phyloP scores from a whole-genome alignment of 768 basidiomycete genomes.

The Baorangia bicolor region DNA sequence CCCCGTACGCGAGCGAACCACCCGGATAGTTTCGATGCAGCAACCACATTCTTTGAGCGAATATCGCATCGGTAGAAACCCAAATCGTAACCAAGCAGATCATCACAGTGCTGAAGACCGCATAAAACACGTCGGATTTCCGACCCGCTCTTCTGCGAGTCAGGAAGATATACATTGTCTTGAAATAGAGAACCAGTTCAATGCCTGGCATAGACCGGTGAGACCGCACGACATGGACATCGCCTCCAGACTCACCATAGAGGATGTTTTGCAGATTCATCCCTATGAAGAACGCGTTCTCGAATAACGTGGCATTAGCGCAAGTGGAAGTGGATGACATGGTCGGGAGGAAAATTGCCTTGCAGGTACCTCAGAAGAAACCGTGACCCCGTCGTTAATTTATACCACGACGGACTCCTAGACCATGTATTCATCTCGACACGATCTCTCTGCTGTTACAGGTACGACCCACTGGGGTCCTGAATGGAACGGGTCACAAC shows the following conservation, averaged over 20 bases:
- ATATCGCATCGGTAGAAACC: constrained; percentile 13
- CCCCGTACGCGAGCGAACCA: constrained; percentile 31
- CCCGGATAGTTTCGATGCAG: constrained; percentile 32
- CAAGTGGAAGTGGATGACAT: background rate
- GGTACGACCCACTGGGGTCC: no score
- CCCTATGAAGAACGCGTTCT: constrained; percentile 13
- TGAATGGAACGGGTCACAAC: no score
- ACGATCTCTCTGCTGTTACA: no score
- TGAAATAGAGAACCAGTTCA: constrained; percentile 17
- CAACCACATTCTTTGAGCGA: constrained; percentile 35
- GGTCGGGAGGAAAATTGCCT: background rate
- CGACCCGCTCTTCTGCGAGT: background rate
- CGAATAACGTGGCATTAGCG: background rate
- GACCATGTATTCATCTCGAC: no score
- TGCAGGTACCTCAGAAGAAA: no score
- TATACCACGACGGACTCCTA: no score
- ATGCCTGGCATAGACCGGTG: constrained; percentile 6
- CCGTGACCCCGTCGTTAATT: no score
- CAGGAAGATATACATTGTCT: constrained; percentile 7
- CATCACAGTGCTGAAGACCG: constrained; percentile 14
- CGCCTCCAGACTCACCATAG: constrained; percentile 6
- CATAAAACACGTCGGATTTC: constrained; percentile 8
- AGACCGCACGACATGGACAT: background rate
- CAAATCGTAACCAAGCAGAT: constrained; percentile 29
- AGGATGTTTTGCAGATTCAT: constrained; percentile 15